These are phyloP conservation scores for Saccharomyces hybrid DNA, from an alignment of 1,139 yeast species.

Conservation along the genomic window DNA sequence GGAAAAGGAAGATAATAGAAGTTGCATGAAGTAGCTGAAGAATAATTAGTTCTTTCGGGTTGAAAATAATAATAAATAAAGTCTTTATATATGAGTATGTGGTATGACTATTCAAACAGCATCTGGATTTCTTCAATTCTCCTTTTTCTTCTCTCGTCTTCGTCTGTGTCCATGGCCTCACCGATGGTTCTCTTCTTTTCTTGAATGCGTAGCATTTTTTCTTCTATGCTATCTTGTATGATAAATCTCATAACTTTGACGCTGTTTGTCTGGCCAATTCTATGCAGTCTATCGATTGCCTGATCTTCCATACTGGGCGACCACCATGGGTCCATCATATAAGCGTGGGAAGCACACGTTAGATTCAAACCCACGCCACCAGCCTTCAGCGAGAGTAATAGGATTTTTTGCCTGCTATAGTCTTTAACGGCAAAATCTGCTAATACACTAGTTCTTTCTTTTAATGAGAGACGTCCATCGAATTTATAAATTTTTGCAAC, in stretches of 20 bases:
- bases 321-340: slow-evolving; percentile 98
- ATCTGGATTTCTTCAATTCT: slow-evolving; percentile 76
- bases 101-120: slow-evolving; percentile 44
- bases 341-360: slow-evolving; percentile 79
- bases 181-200: slow-evolving; percentile 81
- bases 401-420: slow-evolving; percentile 40
- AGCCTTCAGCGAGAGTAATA: slow-evolving; percentile 75
- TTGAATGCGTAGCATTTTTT: slow-evolving; percentile 79
- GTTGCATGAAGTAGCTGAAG: not conserved
- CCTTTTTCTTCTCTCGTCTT: slow-evolving; percentile 63
- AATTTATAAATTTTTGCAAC: slow-evolving; percentile 42
- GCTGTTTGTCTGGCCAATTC: slow-evolving; percentile 73
- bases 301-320: slow-evolving; percentile 90
- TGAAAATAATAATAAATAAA: not conserved
- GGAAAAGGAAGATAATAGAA: not conserved
- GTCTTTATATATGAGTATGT: not conserved
- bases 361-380: slow-evolving; percentile 94
- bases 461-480: slow-evolving; percentile 71
- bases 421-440: slow-evolving; percentile 42
- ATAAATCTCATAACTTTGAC: slow-evolving; percentile 78
- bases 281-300: slow-evolving; percentile 88
- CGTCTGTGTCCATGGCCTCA: slow-evolving; percentile 74
- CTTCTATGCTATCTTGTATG: slow-evolving; percentile 80
- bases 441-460: slow-evolving; percentile 56
- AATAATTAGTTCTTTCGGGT: not conserved